Conservation (phyloP, 768 basidiomycete genomes). For the Suillus decipiens region DNA sequence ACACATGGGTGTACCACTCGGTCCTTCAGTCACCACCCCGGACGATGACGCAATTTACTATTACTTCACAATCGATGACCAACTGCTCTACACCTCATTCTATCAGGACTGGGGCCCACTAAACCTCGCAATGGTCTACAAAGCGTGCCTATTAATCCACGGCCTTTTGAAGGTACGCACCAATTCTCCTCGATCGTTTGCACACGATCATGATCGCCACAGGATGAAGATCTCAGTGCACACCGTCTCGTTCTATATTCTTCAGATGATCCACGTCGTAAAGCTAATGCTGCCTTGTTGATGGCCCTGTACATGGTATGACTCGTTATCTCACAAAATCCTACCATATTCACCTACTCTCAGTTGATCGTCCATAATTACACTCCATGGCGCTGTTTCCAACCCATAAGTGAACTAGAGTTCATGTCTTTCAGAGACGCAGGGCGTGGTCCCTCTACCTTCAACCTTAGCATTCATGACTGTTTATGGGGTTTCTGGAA, state of each 20-base stretch:
- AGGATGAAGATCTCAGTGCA: conserved; percentile 76
- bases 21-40: conserved; percentile 55
- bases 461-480: conserved; percentile 91
- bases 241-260: conserved; percentile 87
- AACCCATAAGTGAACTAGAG: conserved; percentile 88
- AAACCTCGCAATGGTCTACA: conserved; percentile 92
- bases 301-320: conserved; percentile 92
- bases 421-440: conserved; percentile 97
- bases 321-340: conserved; percentile 19
- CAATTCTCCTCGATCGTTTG: conserved; percentile 27
- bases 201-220: conserved; percentile 20
- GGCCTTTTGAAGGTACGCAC: conserved; percentile 76
- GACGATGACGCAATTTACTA: conserved; percentile 80
- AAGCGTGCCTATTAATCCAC: conserved; percentile 89
- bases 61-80: conserved; percentile 93
- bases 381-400: conserved; percentile 93
- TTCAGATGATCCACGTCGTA: conserved; percentile 79
- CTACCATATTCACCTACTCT: conserved; percentile 21
- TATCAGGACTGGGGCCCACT: conserved; percentile 95
- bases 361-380: conserved; percentile 93
- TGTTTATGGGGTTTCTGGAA: conserved; percentile 89
- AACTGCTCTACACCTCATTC: conserved; percentile 89
- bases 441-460: conserved; percentile 88
- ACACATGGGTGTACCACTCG: conserved; percentile 53
- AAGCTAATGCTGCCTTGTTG: conserved; percentile 93